phyloP scores from a whole-genome alignment of 83 land plant genomes.

The Larix sibirica region DNA sequence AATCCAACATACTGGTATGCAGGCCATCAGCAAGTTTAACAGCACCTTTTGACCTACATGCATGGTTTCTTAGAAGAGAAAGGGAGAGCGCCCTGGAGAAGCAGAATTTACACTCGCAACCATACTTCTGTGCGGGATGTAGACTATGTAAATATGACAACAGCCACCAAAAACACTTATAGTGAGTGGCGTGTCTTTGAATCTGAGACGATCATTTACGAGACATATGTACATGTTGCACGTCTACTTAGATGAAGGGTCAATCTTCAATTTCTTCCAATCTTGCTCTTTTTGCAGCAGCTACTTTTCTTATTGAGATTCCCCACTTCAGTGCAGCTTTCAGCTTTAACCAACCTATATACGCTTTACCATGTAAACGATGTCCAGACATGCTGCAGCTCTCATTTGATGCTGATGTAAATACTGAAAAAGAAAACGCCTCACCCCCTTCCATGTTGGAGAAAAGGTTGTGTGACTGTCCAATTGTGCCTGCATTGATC shows the following conservation, averaged over 20 bases:
- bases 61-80: neutral
- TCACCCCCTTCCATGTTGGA: constrained; percentile 25
- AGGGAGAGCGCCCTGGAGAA: neutral
- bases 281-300: constrained; percentile 37
- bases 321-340: constrained; percentile 58
- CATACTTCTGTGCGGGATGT: neutral
- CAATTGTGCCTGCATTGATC: constrained; percentile 21
- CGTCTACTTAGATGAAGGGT: neutral
- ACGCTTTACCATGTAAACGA: constrained; percentile 28
- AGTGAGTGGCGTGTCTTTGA: neutral
- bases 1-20: neutral
- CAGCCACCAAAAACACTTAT: neutral
- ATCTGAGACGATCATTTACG: neutral
- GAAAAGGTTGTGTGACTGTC: constrained; percentile 12
- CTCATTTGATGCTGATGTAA: constrained; percentile 1
- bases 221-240: neutral
- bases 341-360: constrained; percentile 63
- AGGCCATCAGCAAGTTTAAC: neutral
- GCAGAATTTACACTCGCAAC: neutral
- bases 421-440: constrained; percentile 32
- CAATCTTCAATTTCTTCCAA: constrained; percentile 32
- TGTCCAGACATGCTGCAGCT: constrained; percentile 2
- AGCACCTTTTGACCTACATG: neutral
- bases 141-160: neutral
- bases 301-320: constrained; percentile 52